A percentile compares a stretch with the other conserved stretches of the same genome.
Conservation (phyloP, 169 alveolate species). For the Cryptosporidium ryanae region DNA sequence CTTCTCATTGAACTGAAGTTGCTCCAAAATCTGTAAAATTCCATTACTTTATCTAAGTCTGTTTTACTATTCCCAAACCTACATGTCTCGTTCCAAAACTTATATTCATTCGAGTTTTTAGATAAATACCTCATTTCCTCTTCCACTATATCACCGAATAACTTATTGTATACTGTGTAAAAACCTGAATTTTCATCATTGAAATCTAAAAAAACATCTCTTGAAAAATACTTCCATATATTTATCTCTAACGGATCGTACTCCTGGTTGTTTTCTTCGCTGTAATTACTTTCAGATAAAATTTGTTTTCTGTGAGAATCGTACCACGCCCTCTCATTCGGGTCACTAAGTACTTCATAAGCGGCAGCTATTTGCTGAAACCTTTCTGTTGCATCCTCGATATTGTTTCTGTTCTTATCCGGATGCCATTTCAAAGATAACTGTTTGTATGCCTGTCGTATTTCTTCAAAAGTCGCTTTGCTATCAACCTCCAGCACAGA, state of each 20-base stretch:
- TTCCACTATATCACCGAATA: constrained; percentile 83
- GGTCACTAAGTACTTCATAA: constrained; percentile 79
- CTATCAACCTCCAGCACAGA: constrained; percentile 78
- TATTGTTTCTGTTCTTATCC: constrained; percentile 84
- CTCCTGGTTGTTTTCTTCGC: constrained; percentile 52
- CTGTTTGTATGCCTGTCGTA: constrained; percentile 86
- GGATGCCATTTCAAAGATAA: constrained; percentile 84
- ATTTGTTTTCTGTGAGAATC: constrained; percentile 85
- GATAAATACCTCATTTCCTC: constrained; percentile 75
- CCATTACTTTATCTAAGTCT: constrained; percentile 79
- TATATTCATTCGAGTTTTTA: constrained; percentile 74
- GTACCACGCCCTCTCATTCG: constrained; percentile 84
- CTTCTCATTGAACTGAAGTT: constrained; percentile 81
- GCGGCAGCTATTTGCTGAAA: constrained; percentile 80
- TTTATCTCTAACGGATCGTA: constrained; percentile 76
- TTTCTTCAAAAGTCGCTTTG: constrained; percentile 80
- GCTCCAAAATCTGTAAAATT: constrained; percentile 86
- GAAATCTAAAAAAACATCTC: constrained; percentile 81
- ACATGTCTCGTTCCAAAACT: constrained; percentile 74
- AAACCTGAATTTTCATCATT: constrained; percentile 80
- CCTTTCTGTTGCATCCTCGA: constrained; percentile 79
- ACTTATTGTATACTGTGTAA: constrained; percentile 82
- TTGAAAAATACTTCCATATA: constrained; percentile 82
- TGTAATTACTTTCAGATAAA: constrained; percentile 75
- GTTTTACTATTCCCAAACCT: constrained; percentile 83